Conservation (phyloP, 805 yeast species). For the Saturnispora besseyi region DNA sequence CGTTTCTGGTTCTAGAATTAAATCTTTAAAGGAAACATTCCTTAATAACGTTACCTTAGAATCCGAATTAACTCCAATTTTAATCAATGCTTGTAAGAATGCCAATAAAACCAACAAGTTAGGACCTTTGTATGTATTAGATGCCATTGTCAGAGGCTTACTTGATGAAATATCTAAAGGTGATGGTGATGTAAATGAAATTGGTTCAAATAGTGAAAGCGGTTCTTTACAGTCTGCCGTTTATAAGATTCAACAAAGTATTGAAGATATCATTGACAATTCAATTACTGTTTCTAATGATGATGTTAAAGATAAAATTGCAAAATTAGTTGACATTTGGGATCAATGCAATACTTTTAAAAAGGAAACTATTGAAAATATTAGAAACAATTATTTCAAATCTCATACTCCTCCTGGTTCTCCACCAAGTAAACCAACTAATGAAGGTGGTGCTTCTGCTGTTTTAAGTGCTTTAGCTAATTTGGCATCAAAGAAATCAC, state of each 20-base stretch:
- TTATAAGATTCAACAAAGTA: constrained; percentile 45
- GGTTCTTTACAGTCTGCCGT: constrained; percentile 75
- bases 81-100: constrained; percentile 60
- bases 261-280: constrained; percentile 56
- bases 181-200: background rate
- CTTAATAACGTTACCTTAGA: constrained; percentile 46
- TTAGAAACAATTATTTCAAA: constrained; percentile 51
- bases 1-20: constrained; percentile 91
- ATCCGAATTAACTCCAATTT: constrained; percentile 46
- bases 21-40: constrained; percentile 72
- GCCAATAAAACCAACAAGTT: constrained; percentile 76
- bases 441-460: constrained; percentile 45
- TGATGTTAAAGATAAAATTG: constrained; percentile 62
- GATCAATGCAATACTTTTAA: constrained; percentile 72
- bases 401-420: constrained; percentile 68
- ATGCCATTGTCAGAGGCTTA: constrained; percentile 81
- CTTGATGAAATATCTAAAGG: constrained; percentile 34
- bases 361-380: constrained; percentile 41
- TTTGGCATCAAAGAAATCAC: constrained; percentile 41
- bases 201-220: constrained; percentile 20
- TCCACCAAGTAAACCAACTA: constrained; percentile 34
- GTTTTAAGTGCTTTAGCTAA: constrained; percentile 64
- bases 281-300: constrained; percentile 42
- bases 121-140: constrained; percentile 86
- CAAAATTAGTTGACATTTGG: constrained; percentile 89